Evolutionary conservation across 148 eudicot species (phyloP), one percentile per base, ranked within the genome.

Genomic region (Agrostemma githago): DNA sequence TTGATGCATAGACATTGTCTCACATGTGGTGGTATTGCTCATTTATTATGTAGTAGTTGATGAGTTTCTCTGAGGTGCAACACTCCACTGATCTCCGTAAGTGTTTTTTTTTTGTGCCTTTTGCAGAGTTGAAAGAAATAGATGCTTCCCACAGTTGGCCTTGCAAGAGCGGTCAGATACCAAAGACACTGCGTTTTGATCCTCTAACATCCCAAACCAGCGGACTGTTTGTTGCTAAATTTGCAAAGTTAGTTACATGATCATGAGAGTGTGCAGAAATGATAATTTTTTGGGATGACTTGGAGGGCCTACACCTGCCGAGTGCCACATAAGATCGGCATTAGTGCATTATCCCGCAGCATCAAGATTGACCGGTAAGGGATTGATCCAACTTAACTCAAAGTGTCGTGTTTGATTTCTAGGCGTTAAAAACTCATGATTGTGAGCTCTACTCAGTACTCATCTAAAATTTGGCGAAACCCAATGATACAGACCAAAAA

Each of bases 131-230:
- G 85, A 68, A 86, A 82, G 88, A 90, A 74, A 83, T 96, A 78
- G 88, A 89, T 4, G 84, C 76, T 72, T 90, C 94, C 3, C 75
- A 68, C 74, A 78, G 74, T 56, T 96, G 97, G 99, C 97, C 96
- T 46, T 96, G 99, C 83, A 90, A 80, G 82, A 80, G 82, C 69
- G 96, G 92, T 38, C 71, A 83, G 57, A 46, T 92, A 81, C 85
- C 87, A 44, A 92, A 87, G 63, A 87, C 98, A 34, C 76, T 95
- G 75, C 85, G 98, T 12, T 95, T 96, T 88, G 96, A 96, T 87
- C 99, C 99, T 12, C 56, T 85, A 69, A 80, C 91, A 61, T 96
- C 98, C 76, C 81, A 73, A 77, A 88, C 90, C 58, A 88, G 96
- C 71, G 92, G 96, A 8, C 84, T 90, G 59, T 90, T 90, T 76